Evolutionary conservation across 2,329 filamentous ascomycete species (phyloP).

Genomic region (Colletotrichum kahawae): DNA sequence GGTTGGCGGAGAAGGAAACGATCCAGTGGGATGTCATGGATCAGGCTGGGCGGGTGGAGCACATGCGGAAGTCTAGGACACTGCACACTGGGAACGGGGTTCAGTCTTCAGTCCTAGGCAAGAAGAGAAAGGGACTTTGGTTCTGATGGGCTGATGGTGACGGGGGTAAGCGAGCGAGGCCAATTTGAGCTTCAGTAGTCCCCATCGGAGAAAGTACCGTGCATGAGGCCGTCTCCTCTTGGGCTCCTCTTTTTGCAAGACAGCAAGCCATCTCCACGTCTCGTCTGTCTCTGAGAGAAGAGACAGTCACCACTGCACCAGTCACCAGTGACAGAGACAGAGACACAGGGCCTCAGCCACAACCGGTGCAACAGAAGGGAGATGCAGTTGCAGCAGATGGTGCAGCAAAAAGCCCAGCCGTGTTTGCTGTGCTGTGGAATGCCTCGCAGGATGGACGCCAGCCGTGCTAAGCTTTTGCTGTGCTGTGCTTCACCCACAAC

Average conservation of each 20-base stretch:
- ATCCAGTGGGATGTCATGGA: constrained; percentile 1
- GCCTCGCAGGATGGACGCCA: background rate
- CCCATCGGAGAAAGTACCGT: constrained; percentile 13
- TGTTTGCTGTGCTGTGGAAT: background rate
- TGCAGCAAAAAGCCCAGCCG: background rate
- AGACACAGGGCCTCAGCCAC: constrained; percentile 9
- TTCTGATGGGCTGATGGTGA: constrained; percentile 19
- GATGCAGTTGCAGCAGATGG: background rate
- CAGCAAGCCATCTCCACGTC: background rate
- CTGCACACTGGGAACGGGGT: background rate
- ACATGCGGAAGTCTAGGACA: background rate
- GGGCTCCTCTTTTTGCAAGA: background rate
- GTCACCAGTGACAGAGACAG: background rate
- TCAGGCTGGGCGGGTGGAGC: constrained; percentile 1
- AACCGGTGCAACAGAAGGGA: background rate
- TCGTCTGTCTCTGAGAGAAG: background rate
- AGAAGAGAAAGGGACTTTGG: constrained; percentile 4
- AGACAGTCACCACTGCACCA: background rate
- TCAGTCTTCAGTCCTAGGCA: background rate
- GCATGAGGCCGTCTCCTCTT: constrained; percentile 1
- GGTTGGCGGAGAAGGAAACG: constrained; percentile 12
- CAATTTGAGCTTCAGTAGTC: constrained; percentile 7
- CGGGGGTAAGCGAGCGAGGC: constrained; percentile 17
- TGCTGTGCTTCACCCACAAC: background rate
- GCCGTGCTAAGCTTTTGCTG: background rate